Base-by-base conservation (phyloP, 202 grass and related monocot genomes). In the Carex sylvatica region DNA sequence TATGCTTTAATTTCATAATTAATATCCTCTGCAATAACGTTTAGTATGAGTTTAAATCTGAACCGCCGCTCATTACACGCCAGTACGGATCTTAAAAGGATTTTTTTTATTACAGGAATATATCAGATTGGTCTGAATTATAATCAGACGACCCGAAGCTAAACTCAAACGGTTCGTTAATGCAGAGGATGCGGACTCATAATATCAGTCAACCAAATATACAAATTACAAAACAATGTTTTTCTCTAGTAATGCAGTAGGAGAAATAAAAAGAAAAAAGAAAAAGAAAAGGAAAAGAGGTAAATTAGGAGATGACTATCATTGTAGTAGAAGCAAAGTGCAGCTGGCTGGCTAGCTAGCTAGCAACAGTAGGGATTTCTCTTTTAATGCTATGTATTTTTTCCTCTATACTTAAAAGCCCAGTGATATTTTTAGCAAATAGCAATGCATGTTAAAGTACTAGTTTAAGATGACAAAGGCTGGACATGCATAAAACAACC, bases 401-500 rank as follows among this genome's bases (percentile, higher is more conserved):
- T 9, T 1, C 11, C 3, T 59, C 18, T 35, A n/a, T 56, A n/a
- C 51, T 54, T 56, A 30, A 33, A 33, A 74, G 22, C 47, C 23
- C 70, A 74, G 12, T 75, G 49, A 36, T 77, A 59, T 77, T 77
- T 76, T 76, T 76, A 76, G 73, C 73, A 35, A 76, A 56, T 76
- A 19, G 26, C 53, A n/a, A 77, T 24, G 38, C 52, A 77, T 60
- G 53, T 60, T 59, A 9, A 59, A 59, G 74, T 56, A 77, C 31
- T 30, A 81, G 79, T 53, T 82, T 82, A 82, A 82, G 80, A 69
- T 67, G 80, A 40, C 24, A 82, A 70, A 82, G 20, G 80, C 64
- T 35, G 38, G 15, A 28, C 70, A 63, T 38, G 20, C 70, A 63
- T 38, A 84, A 52, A 76, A n/a, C 16, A 60, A 68, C 26, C 23